These are phyloP conservation scores for Ophiostoma tasmaniense DNA, from an alignment of 2,329 filamentous ascomycete genomes.

Conservation along the genomic window DNA sequence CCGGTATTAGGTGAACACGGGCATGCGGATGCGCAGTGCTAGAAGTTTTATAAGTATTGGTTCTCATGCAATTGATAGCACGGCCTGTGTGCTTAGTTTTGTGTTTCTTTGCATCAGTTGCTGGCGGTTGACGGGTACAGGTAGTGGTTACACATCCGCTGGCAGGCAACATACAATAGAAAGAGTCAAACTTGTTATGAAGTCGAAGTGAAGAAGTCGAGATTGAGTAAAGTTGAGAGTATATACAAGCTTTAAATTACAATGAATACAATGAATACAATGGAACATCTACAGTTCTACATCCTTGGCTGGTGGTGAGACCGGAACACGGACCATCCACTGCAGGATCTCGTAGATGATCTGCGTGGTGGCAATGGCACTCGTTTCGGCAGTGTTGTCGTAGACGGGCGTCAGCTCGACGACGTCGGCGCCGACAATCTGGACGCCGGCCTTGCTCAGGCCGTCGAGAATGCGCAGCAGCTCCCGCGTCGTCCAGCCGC, in stretches of 20 bases:
- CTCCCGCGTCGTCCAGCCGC: constrained; percentile 73
- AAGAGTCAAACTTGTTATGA: no score
- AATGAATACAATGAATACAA: no score
- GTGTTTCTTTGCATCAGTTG: no score
- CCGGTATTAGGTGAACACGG: no score
- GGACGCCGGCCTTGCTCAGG: constrained; percentile 50
- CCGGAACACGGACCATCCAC: constrained; percentile 5
- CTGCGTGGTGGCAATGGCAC: constrained; percentile 1
- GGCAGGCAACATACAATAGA: neutral
- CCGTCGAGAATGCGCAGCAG: constrained; percentile 65
- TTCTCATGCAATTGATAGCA: no score
- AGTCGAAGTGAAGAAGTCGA: no score
- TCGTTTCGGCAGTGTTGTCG: constrained; percentile 64
- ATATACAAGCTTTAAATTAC: neutral
- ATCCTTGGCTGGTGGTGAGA: neutral
- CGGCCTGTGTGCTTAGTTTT: no score
- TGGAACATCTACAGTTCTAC: neutral
- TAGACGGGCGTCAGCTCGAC: constrained; percentile 74
- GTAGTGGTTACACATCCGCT: neutral
- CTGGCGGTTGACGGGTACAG: no score
- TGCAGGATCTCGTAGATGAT: constrained; percentile 7
- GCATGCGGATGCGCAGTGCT: no score
- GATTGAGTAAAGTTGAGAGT: neutral
- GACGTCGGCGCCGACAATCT: constrained; percentile 69
- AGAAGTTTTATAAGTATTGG: no score